phyloP scores from a whole-genome alignment of 176 grass and related monocot genomes.

The Alopecurus myosuroides region DNA sequence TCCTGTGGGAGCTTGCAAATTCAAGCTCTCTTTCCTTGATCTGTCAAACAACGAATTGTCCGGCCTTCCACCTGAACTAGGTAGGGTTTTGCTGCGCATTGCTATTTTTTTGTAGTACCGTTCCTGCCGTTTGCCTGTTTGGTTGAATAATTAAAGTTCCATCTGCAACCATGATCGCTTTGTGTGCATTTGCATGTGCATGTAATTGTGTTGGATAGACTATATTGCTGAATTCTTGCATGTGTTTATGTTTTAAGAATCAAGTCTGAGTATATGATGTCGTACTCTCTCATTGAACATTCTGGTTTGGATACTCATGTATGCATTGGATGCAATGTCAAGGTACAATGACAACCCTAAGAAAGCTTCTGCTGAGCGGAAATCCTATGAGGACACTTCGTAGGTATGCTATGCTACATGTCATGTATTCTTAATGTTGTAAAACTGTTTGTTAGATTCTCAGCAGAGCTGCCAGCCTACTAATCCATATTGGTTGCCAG shows the following conservation, averaged over 20 bases:
- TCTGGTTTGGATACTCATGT: conserved; percentile 15
- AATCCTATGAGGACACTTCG: conserved; percentile 92
- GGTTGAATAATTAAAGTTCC: conserved; percentile 5
- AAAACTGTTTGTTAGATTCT: conserved; percentile 16
- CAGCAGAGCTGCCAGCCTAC: neutral
- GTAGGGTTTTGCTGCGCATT: conserved; percentile 30
- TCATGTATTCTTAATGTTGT: conserved; percentile 15
- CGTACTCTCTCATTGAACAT: neutral
- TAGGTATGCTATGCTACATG: conserved; percentile 47
- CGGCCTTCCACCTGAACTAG: conserved; percentile 83
- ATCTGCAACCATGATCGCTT: too few species aligned
- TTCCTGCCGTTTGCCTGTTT: neutral
- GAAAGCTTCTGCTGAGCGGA: conserved; percentile 84
- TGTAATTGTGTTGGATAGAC: neutral
- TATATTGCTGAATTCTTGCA: neutral
- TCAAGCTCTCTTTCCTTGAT: conserved; percentile 79
- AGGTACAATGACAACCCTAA: conserved; percentile 90
- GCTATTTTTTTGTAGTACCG: neutral
- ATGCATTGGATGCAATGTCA: conserved; percentile 29
- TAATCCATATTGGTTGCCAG: conserved; percentile 47
- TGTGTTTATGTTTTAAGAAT: conserved; percentile 10
- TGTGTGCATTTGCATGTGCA: too few species aligned
- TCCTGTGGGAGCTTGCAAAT: conserved; percentile 77
- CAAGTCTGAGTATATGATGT: neutral
- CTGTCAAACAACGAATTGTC: conserved; percentile 87